Evolutionary conservation across 257 asterid genomes (phyloP).

Genomic region (Rehmannia glutinosa): DNA sequence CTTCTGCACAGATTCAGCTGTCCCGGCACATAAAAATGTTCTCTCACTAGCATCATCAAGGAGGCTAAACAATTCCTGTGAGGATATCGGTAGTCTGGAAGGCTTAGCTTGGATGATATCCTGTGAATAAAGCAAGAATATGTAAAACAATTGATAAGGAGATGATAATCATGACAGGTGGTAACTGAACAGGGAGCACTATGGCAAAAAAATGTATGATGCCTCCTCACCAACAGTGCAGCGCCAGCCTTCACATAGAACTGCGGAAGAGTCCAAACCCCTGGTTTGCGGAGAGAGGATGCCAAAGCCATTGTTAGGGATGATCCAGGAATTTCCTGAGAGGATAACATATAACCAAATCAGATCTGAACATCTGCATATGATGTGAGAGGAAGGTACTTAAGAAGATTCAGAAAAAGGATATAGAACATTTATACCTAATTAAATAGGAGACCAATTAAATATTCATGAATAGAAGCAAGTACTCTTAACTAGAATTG

Average conservation of each 20-base stretch:
- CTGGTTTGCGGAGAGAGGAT: constrained; percentile 53
- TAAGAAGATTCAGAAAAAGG: background rate
- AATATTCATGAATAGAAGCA: background rate
- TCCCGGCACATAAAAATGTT: constrained; percentile 89
- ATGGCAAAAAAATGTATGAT: constrained; percentile 8
- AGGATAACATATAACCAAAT: constrained; percentile 17
- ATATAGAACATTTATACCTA: background rate
- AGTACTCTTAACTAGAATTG: background rate
- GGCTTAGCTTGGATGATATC: constrained; percentile 73
- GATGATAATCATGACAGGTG: constrained; percentile 4
- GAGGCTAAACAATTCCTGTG: constrained; percentile 67
- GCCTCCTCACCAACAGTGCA: constrained; percentile 57
- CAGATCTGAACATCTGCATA: background rate
- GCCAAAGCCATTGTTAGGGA: constrained; percentile 52
- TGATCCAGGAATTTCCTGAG: constrained; percentile 73
- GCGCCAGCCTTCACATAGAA: constrained; percentile 73
- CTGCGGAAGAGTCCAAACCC: constrained; percentile 69
- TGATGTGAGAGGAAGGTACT: background rate
- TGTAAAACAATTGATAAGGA: constrained; percentile 6
- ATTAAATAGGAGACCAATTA: background rate
- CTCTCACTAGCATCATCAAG: constrained; percentile 97
- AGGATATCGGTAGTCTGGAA: constrained; percentile 60
- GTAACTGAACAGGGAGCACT: constrained; percentile 12
- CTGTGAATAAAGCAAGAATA: constrained; percentile 40
- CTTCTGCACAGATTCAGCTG: constrained; percentile 72